Conservation (phyloP, 2,329 filamentous ascomycete species). For the Byssothecium circinans region DNA sequence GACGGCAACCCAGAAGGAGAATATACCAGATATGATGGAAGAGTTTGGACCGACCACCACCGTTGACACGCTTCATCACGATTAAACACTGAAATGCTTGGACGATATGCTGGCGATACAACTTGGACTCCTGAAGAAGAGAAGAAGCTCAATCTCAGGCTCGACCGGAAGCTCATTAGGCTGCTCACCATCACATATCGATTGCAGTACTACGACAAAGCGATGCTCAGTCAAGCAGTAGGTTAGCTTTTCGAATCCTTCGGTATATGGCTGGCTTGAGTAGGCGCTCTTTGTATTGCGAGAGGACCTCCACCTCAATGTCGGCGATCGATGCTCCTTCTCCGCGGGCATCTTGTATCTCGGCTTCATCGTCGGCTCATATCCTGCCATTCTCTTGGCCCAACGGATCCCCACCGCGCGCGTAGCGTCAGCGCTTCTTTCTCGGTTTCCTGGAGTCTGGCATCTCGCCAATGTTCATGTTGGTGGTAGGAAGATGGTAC, state of each 20-base stretch:
- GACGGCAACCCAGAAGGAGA: slow-evolving; percentile 7
- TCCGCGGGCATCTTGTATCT: slow-evolving; percentile 49
- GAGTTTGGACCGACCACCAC: slow-evolving; percentile 16
- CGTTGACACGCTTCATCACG: slow-evolving; percentile 21
- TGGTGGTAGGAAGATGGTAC: slow-evolving; percentile 60
- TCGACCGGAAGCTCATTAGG: slow-evolving; percentile 28
- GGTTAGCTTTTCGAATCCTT: slow-evolving; percentile 3
- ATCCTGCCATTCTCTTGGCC: slow-evolving; percentile 48
- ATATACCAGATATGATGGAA: slow-evolving; percentile 7
- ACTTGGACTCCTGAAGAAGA: slow-evolving; percentile 50
- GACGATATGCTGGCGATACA: slow-evolving; percentile 46
- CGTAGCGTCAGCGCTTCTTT: slow-evolving; percentile 54
- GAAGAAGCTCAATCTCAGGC: slow-evolving; percentile 24
- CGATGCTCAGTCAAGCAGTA: slow-evolving; percentile 58
- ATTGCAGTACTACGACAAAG: slow-evolving; percentile 40
- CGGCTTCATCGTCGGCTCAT: slow-evolving; percentile 53
- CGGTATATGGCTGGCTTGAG: background rate
- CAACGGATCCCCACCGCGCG: slow-evolving; percentile 52
- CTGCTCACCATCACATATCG: slow-evolving; percentile 31
- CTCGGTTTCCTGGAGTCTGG: slow-evolving; percentile 59
- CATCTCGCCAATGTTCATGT: slow-evolving; percentile 57
- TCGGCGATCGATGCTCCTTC: slow-evolving; percentile 51
- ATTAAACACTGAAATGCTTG: slow-evolving; percentile 42
- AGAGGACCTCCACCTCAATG: slow-evolving; percentile 36
- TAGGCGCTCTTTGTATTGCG: slow-evolving; percentile 36